Base-by-base conservation (phyloP, 2,329 filamentous ascomycete species). In the Trichoderma sp. region DNA sequence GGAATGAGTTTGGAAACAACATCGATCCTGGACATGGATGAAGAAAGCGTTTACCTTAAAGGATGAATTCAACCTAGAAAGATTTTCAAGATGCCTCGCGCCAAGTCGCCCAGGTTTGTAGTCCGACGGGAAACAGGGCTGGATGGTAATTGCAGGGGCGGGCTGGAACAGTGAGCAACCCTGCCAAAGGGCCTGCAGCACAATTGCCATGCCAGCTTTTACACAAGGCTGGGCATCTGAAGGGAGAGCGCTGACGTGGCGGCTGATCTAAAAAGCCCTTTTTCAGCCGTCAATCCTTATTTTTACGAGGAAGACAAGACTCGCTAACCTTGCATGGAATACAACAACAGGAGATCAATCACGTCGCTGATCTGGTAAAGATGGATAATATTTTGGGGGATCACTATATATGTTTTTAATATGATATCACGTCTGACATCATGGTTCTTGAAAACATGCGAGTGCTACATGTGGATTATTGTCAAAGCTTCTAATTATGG, bases 1-100 rank as follows among this genome's bases (percentile, higher is more conserved):
- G 76, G 7, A 76, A 77, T 21, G 75, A 76, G 4, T 77, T 77
- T 68, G 76, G 76, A 13, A 74, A 75, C n/a, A 77, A 75, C 63
- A 73, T 75, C 31, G 75, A 77, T 35, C 55, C 60, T 16, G 69
- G 64, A 52, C 64, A 67, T 4, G 64, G 64, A 6, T 67, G 55
- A 67, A 59, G 37, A 29, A 14, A 7, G n/a, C 10, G 11, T n/a
- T 21, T 29, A 21, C 55, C 37, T 52, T 16, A 47, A 64, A 37
- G 16, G 27, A 5, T 21, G 49, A 37, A 27, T 16, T 56, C 16
- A 59, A 35, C 21, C 29, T n/a, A 43, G 27, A 52, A 24, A 37
- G 19, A 11, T 40, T 37, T 14, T 19, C 31, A 37, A n/a, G 10
- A 13, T 33, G 19, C 24, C 16, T 31, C 16, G 16, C 27, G 21